Evolutionary conservation across 2,329 filamentous ascomycete genomes (phyloP).

Genomic region (Botrytis tulipae): DNA sequence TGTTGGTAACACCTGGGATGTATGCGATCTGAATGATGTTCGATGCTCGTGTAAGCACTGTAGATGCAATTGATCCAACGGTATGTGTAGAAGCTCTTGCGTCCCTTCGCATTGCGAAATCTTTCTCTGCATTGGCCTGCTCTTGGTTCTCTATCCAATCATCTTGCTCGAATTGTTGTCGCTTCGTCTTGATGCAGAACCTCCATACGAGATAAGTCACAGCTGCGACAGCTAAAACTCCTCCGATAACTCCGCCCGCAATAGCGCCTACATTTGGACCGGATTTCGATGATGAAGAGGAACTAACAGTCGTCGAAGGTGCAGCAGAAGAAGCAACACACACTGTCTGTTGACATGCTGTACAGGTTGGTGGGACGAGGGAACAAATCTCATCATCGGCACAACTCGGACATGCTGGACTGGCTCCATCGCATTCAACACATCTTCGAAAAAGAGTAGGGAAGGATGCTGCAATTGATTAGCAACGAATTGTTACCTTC

Average conservation of each 20-base stretch:
- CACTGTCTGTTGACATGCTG: slow-evolving; percentile 54
- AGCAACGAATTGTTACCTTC: slow-evolving; percentile 21
- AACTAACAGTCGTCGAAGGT: slow-evolving; percentile 28
- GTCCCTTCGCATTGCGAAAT: slow-evolving; percentile 53
- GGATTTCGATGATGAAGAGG: slow-evolving; percentile 39
- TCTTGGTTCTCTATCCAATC: slow-evolving; percentile 53
- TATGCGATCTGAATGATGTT: slow-evolving; percentile 99
- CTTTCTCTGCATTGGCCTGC: slow-evolving; percentile 53
- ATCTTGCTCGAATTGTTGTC: slow-evolving; percentile 62
- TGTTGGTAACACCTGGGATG: slow-evolving; percentile 94
- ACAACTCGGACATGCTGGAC: slow-evolving; percentile 62
- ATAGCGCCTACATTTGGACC: slow-evolving; percentile 78
- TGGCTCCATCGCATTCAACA: slow-evolving; percentile 49
- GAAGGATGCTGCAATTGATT: slow-evolving; percentile 33
- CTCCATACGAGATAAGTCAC: slow-evolving; percentile 81
- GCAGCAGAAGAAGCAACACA: slow-evolving; percentile 48
- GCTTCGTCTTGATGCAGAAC: slow-evolving; percentile 79
- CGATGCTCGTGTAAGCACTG: slow-evolving; percentile 89
- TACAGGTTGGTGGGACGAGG: slow-evolving; percentile 57
- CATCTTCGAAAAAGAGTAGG: slow-evolving; percentile 55
- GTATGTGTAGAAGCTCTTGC: slow-evolving; percentile 77
- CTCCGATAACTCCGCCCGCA: slow-evolving; percentile 86
- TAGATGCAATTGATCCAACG: slow-evolving; percentile 90
- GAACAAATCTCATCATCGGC: slow-evolving; percentile 54
- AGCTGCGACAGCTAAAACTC: slow-evolving; percentile 70